Evolutionary conservation across 2,329 filamentous ascomycete species (phyloP).

Genomic region (Botryotinia globosa): DNA sequence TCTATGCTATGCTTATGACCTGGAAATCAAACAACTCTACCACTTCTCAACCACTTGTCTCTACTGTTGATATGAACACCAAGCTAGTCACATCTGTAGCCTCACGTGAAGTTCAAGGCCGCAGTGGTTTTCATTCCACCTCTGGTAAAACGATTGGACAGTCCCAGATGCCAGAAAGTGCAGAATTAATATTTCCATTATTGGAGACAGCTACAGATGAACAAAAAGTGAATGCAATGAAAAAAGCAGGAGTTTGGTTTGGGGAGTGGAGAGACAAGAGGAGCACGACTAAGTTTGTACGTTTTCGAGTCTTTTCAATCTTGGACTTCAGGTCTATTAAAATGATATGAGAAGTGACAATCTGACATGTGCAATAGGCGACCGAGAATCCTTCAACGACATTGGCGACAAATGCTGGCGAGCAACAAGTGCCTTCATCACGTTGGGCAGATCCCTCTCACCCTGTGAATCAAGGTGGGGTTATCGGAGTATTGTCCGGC

Average conservation of each 20-base stretch:
- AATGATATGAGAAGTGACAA: neutral
- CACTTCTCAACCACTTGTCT: conserved; percentile 19
- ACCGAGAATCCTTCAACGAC: conserved; percentile 43
- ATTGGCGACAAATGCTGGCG: conserved; percentile 34
- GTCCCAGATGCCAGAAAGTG: conserved; percentile 41
- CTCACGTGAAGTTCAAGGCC: conserved; percentile 25
- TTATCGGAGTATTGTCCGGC: conserved; percentile 44
- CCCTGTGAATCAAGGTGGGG: conserved; percentile 47
- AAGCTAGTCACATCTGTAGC: conserved; percentile 40
- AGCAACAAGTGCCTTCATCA: conserved; percentile 43
- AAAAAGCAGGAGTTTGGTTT: conserved; percentile 40
- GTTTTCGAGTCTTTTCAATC: neutral
- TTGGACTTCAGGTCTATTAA: too few relatives aligned
- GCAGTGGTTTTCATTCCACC: conserved; percentile 38
- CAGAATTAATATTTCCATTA: conserved; percentile 42
- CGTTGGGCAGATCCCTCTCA: conserved; percentile 52
- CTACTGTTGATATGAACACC: conserved; percentile 39
- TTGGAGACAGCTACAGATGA: conserved; percentile 37
- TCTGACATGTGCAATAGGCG: neutral
- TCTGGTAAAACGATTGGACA: conserved; percentile 42
- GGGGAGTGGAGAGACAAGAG: conserved; percentile 31
- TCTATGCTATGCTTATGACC: conserved; percentile 54
- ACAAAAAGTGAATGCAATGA: conserved; percentile 37
- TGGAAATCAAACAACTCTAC: conserved; percentile 44
- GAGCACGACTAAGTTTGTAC: conserved; percentile 42